A percentile compares a stretch with the other conserved stretches of the same genome.
Evolutionary conservation across 1,139 yeast genomes (phyloP).

Genomic region (Zygosaccharomyces pseudobailii): DNA sequence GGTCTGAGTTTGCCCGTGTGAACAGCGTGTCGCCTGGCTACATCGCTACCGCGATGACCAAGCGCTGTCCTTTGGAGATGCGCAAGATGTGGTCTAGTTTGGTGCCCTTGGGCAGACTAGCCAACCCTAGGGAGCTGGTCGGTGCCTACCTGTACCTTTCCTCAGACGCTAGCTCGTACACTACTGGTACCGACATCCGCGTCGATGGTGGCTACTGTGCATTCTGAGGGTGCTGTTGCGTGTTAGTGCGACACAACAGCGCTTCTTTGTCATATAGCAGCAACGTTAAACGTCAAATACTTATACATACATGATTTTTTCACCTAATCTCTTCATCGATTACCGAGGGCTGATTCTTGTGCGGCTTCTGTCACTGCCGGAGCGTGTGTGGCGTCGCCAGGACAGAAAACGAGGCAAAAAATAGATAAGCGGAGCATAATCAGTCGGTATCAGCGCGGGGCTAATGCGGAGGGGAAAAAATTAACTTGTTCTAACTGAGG

Average conservation of each 20-base stretch:
- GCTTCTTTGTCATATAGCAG: no score
- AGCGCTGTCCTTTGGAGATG: slow-evolving; percentile 49
- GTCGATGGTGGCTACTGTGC: slow-evolving; percentile 80
- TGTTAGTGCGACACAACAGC: background rate
- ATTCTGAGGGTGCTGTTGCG: background rate
- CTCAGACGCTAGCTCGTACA: slow-evolving; percentile 77
- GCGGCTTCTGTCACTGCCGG: no score
- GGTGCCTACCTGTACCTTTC: slow-evolving; percentile 88
- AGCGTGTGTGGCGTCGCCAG: no score
- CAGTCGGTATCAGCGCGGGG: no score
- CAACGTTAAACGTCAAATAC: no score
- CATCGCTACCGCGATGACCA: slow-evolving; percentile 66
- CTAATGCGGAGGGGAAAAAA: background rate
- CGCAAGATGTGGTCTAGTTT: slow-evolving; percentile 61
- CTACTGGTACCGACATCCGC: slow-evolving; percentile 76
- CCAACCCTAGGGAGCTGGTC: slow-evolving; percentile 68
- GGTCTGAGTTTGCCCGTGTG: slow-evolving; percentile 86
- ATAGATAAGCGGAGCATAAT: no score
- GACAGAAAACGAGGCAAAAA: no score
- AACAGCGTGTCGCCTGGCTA: slow-evolving; percentile 86
- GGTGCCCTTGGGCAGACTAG: slow-evolving; percentile 83
- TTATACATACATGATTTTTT: no score
- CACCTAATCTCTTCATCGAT: no score
- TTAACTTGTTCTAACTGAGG: slow-evolving; percentile 27
- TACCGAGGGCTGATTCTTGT: no score